These are phyloP conservation scores for Zalaria obscura DNA, from an alignment of 2,329 filamentous ascomycete genomes.

Conservation along the genomic window DNA sequence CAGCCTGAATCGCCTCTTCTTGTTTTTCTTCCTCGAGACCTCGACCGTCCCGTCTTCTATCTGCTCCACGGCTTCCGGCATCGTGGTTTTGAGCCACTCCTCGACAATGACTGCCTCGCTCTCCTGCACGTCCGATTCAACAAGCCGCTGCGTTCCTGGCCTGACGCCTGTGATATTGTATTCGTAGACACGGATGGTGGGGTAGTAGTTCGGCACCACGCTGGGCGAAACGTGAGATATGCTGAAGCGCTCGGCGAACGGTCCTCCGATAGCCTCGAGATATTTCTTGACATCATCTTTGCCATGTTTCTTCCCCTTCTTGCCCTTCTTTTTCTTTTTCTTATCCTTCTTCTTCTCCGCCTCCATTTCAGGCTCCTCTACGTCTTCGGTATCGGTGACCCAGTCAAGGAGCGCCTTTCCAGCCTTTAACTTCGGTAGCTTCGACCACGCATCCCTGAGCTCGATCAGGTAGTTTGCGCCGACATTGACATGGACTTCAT, in stretches of 20 bases:
- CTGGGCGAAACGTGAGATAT: constrained; percentile 71
- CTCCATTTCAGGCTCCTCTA: constrained; percentile 7
- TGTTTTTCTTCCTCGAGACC: constrained; percentile 39
- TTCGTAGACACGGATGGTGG: constrained; percentile 75
- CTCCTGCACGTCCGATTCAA: constrained; percentile 1
- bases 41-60: constrained; percentile 9
- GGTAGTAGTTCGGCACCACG: constrained; percentile 65
- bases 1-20: constrained; percentile 35
- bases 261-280: constrained; percentile 57
- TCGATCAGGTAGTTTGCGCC: constrained; percentile 69
- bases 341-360: constrained; percentile 11
- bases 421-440: constrained; percentile 43
- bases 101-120: neutral
- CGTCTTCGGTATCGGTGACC: constrained; percentile 3
- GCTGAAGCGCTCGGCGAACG: constrained; percentile 74
- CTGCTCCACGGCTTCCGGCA: constrained; percentile 3
- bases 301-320: constrained; percentile 30
- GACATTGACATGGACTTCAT: constrained; percentile 41
- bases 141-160: neutral
- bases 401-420: neutral
- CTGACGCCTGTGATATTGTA: constrained; percentile 82
- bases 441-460: constrained; percentile 63
- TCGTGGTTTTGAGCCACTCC: neutral
- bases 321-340: constrained; percentile 21
- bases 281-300: constrained; percentile 41